These are phyloP conservation scores for Tilletia indica DNA, from an alignment of 1,284 basidiomycete genomes.

Conservation along the genomic window DNA sequence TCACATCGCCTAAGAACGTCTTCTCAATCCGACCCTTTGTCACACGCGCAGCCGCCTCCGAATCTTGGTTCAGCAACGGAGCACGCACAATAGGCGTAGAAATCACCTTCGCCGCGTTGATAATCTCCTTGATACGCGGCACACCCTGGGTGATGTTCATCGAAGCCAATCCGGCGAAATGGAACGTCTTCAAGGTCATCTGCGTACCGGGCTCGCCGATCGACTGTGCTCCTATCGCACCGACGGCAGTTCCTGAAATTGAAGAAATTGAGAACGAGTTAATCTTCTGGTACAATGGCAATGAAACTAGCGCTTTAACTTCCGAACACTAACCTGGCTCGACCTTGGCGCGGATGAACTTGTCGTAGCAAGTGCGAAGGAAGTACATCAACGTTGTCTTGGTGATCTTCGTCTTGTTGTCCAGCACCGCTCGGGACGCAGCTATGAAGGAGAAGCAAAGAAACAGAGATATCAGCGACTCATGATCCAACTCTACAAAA, in stretches of 20 bases:
- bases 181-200: constrained; percentile 99
- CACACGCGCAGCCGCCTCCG: constrained; percentile 84
- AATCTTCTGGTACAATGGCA: no score
- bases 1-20: constrained; percentile 79
- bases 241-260: constrained; percentile 70
- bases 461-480: background rate
- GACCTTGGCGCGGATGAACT: constrained; percentile 55
- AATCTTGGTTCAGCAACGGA: constrained; percentile 72
- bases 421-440: constrained; percentile 63
- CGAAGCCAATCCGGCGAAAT: constrained; percentile 98
- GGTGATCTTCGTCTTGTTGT: constrained; percentile 89
- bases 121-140: constrained; percentile 99
- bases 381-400: constrained; percentile 75
- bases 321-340: constrained; percentile 41
- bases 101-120: constrained; percentile 95
- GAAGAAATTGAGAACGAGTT: background rate
- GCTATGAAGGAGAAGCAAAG: background rate
- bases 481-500: no score
- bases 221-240: constrained; percentile 96
- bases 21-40: constrained; percentile 96
- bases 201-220: constrained; percentile 99
- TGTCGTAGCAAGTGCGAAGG: constrained; percentile 81
- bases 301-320: no score
- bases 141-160: constrained; percentile 99
- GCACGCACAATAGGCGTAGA: constrained; percentile 98